Evolutionary conservation across 768 basidiomycete species (phyloP), one percentile per base, ranked within the genome.

Genomic region (Galerina sulciceps): DNA sequence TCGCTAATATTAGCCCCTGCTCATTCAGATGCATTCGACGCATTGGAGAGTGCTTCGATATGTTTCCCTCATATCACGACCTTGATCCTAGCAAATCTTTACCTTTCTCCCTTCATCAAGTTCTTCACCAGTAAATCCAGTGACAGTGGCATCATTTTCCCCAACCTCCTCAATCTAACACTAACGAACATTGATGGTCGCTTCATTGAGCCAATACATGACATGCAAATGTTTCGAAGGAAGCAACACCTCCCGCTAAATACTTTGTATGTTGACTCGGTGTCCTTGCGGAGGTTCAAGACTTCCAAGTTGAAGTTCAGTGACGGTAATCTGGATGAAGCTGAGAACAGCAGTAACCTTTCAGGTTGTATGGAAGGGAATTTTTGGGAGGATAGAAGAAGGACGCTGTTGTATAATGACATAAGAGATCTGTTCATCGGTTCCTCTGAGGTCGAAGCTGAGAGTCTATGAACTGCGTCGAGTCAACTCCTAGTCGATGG

Each of bases 331-430:
- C 4, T 8, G 26, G 26, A 8, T 31, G 8, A 31, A 8, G 8
- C 8, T 31, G 26, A 31, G 26, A 31, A 31, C 8, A 8, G 4
- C 6, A 4, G 8, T 11, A 20, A 41, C 36, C n/a, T 17, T 41
- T 22, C 34, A 34, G 35, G 53, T 20, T n/a, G 57, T 4, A 34
- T 46, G 6, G 35, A 53, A 8, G 50, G 18, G 6, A 45, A 61
- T 53, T 47, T 57, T 26, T 61, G 56, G 55, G 60, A 61, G n/a
- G 44, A 37, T 6, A 35, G 53, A 36, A 57, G 56, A 34, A 31
- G 6, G 41, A 49, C 45, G 23, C 42, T 51, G 1, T 43, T 61
- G 36, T 43, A 45, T 41, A 40, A 14, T 6, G 31, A 61, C n/a
- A 36, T 23, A 15, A 52, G 52, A 40, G 54, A 44, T 26, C 53